Base-by-base conservation (phyloP, 2,329 filamentous ascomycete genomes). In the Trichophyton simii region DNA sequence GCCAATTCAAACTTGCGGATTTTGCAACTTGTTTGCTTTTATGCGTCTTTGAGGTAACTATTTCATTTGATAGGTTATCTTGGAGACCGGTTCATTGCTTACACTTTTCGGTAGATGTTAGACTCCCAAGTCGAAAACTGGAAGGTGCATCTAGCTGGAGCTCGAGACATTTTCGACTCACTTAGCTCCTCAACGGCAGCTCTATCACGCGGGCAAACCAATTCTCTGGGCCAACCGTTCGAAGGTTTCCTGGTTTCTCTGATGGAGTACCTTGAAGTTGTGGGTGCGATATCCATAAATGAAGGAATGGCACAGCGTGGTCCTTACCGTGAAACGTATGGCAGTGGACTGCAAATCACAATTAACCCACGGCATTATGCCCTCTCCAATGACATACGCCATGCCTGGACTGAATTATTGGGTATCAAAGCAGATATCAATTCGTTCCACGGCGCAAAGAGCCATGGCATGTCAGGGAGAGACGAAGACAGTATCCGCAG, bases 211-310 rank as follows among this genome's bases (percentile, higher is more conserved):
- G 34, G 20, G 8, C 28, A 57, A 18, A 15, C n/a, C 28, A 25
- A 57, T 13, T 4, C 4, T 20, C 22, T 60, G 54, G 67, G 68
- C 31, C 71, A 72, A 31, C 71, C 72, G 1, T 69, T 73, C 9
- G 69, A 70, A 46, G 66, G 65, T 28, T 75, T 75, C 59, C 71
- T 75, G n/a, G 70, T 75, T 15, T 75, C 72, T 1, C 66, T 74
- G 13, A 68, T 75, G 38, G 73, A 71, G 1, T 75, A 74, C 60
- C 71, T 75, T 18, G 73, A 75, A 57, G 72, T 75, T 20, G 73
- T 73, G 0, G 73, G 73, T 31, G 70, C 73, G 9, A 74, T 73
- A 61, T 71, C 72, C 3, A 73, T 72, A 4, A 70, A 70, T 20
- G 71, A 73, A 31, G 72, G 71, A 2, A 73, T 72, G 3, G 66